A percentile compares a stretch with the other conserved stretches of the same genome.
Conservation (phyloP, 2,329 filamentous ascomycete genomes). For the Sporothrix dimorphospora region DNA sequence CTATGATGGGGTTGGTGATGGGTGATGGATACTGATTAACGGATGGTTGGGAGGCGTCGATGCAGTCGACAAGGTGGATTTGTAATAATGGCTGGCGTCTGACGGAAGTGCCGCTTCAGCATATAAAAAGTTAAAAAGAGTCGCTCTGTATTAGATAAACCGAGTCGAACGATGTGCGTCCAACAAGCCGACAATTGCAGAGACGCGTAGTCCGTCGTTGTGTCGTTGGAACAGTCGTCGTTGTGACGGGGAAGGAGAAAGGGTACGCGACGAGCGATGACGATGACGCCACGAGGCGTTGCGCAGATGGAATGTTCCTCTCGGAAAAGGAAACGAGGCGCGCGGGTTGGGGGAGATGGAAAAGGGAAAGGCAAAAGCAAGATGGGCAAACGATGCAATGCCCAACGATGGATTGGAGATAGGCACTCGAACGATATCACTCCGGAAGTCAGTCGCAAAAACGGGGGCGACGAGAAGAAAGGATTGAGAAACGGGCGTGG, state of each 20-base stretch:
- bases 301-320: background rate
- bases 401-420: background rate
- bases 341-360: background rate
- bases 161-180: background rate
- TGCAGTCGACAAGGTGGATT: background rate
- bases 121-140: background rate
- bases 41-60: background rate
- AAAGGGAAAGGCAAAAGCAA: background rate
- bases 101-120: conserved; percentile 16
- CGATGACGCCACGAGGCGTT: conserved; percentile 22
- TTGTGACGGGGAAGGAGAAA: background rate
- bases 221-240: background rate
- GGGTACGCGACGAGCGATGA: background rate
- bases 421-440: background rate
- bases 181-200: background rate
- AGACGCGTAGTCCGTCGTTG: conserved; percentile 1
- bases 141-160: background rate
- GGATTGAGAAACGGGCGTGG: background rate
- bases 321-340: background rate
- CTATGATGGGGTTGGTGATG: background rate
- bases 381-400: background rate
- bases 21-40: background rate
- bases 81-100: conserved; percentile 16
- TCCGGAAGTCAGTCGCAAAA: background rate
- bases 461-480: background rate